Conservation (phyloP, 805 yeast genomes). For the Debaryomyces castellii region DNA sequence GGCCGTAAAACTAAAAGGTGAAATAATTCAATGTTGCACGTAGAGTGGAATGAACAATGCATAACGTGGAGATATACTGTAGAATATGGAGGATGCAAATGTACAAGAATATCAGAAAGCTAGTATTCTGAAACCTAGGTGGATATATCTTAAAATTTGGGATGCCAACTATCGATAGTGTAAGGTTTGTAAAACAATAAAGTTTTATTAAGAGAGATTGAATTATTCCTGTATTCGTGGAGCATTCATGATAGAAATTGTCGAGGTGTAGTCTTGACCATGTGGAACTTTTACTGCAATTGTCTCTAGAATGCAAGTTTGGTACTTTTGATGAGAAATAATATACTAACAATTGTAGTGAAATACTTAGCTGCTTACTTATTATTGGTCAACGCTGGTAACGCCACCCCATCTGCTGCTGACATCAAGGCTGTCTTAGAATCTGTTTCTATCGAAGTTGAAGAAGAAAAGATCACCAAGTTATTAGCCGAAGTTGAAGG, state of each 20-base stretch:
- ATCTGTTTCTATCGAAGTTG: conserved; percentile 95
- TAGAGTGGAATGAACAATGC: too few species aligned
- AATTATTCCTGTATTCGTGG: not conserved
- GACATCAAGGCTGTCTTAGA: conserved; percentile 86
- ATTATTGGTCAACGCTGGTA: conserved; percentile 96
- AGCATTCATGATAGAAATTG: too few species aligned
- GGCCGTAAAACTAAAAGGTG: too few species aligned
- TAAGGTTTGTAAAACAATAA: too few species aligned
- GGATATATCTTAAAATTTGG: too few species aligned
- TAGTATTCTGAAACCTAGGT: too few species aligned
- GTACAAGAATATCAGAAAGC: too few species aligned
- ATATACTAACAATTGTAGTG: conserved; percentile 43
- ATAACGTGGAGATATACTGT: too few species aligned
- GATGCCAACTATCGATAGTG: too few species aligned
- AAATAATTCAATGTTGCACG: too few species aligned
- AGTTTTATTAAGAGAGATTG: too few species aligned
- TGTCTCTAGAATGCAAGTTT: not conserved
- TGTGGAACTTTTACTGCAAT: not conserved
- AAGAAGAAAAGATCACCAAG: conserved; percentile 78
- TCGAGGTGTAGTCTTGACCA: not conserved
- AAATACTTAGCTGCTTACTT: conserved; percentile 99
- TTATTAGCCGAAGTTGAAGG: conserved; percentile 89
- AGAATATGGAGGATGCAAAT: not conserved
- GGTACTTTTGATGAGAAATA: not conserved
- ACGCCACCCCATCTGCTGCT: conserved; percentile 89